Evolutionary conservation across 2,329 filamentous ascomycete genomes (phyloP).

Genomic region (Venturia aucupariae): DNA sequence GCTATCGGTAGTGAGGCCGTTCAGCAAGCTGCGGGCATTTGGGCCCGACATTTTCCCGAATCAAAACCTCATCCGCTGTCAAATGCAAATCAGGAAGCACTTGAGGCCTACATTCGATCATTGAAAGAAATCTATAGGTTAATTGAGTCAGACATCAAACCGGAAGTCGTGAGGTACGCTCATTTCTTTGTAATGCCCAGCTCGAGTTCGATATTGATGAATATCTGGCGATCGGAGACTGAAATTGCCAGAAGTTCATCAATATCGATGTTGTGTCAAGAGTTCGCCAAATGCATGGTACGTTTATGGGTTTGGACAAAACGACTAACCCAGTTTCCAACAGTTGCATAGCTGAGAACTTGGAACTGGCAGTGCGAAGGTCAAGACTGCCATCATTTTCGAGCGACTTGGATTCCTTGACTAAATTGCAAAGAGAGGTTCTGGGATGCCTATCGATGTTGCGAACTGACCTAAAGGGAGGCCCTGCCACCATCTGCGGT

Average conservation of each 20-base stretch:
- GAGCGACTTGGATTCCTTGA: constrained; percentile 63
- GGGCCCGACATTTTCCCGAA: constrained; percentile 26
- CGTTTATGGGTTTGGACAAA: too few species aligned
- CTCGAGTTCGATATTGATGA: too few species aligned
- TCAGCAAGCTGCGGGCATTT: constrained; percentile 26
- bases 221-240: too few species aligned
- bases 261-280: too few species aligned
- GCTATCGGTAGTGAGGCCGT: constrained; percentile 22
- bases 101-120: constrained; percentile 73
- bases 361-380: constrained; percentile 61
- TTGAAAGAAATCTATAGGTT: constrained; percentile 72
- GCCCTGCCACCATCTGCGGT: constrained; percentile 58
- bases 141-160: constrained; percentile 53
- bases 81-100: constrained; percentile 61
- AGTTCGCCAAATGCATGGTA: too few species aligned
- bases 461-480: constrained; percentile 54
- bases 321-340: too few species aligned
- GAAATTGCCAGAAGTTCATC: too few species aligned
- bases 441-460: constrained; percentile 60
- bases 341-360: constrained; percentile 57
- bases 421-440: constrained; percentile 61
- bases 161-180: too few species aligned
- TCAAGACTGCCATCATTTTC: constrained; percentile 60
- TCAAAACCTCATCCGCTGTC: constrained; percentile 17
- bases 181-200: too few species aligned